Evolutionary conservation across 140 eudicot genomes (phyloP).

Genomic region (Anethum foeniculum): DNA sequence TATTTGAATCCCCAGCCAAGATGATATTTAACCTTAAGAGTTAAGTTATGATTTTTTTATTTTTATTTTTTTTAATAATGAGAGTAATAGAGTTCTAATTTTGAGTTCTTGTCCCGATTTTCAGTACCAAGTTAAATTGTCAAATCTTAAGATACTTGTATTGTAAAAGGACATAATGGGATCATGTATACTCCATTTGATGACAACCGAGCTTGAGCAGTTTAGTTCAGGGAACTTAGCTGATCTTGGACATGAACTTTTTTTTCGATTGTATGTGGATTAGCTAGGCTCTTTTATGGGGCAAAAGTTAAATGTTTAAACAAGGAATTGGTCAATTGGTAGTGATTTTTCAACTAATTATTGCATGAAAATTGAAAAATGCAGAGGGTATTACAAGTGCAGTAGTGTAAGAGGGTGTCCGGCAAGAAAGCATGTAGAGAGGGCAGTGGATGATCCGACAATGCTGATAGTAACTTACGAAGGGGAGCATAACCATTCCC

Average conservation of each 20-base stretch:
- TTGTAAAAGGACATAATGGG: not conserved
- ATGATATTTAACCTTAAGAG: not conserved
- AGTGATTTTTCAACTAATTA: not conserved
- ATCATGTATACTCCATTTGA: not conserved
- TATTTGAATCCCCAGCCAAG: not conserved
- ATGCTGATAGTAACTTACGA: slow-evolving; percentile 86
- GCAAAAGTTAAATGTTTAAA: not conserved
- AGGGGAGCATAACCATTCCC: slow-evolving; percentile 80
- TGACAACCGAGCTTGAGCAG: not conserved
- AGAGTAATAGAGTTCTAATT: not conserved
- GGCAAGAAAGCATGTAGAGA: slow-evolving; percentile 83
- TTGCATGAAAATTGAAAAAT: not conserved
- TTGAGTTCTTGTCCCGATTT: not conserved
- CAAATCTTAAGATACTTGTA: not conserved
- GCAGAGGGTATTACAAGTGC: slow-evolving; percentile 89
- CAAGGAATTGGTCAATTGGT: not conserved
- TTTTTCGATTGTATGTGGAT: not conserved
- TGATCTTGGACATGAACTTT: not conserved
- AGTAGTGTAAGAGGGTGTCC: slow-evolving; percentile 90
- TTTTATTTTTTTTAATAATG: not conserved
- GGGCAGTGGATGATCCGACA: slow-evolving; percentile 73
- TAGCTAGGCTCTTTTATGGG: not conserved
- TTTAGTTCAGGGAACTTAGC: not conserved
- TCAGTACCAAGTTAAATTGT: not conserved
- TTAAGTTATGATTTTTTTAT: no score